phyloP scores from a whole-genome alignment of 2,329 filamentous ascomycete genomes.

The Talaromyces sp. region DNA sequence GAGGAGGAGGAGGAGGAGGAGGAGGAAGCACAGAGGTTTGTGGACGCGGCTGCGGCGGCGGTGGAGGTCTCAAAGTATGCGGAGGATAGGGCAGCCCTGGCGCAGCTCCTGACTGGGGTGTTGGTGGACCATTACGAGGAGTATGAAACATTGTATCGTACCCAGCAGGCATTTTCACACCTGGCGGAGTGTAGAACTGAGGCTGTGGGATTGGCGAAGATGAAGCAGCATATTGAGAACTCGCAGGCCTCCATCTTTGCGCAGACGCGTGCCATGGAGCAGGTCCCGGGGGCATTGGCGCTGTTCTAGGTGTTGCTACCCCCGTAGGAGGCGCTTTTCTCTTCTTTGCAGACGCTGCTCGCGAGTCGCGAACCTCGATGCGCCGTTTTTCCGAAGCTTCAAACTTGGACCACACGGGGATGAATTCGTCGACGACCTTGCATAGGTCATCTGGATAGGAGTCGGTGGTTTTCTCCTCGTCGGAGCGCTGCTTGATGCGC shows the following conservation, averaged over 20 bases:
- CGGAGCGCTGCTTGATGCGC: constrained; percentile 35
- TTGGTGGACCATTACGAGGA: constrained; percentile 5
- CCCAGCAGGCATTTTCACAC: constrained; percentile 31
- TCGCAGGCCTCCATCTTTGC: not conserved
- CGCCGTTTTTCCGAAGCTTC: constrained; percentile 33
- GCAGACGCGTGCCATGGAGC: constrained; percentile 9
- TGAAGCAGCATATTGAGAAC: not conserved
- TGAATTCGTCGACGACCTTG: constrained; percentile 35
- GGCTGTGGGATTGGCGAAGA: constrained; percentile 2
- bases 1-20: constrained; percentile 1
- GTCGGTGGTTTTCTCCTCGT: constrained; percentile 25
- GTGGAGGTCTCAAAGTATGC: constrained; percentile 3
- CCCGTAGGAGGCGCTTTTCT: constrained; percentile 19
- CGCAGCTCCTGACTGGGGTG: not conserved
- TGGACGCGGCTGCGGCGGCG: constrained; percentile 10
- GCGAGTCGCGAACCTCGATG: constrained; percentile 34
- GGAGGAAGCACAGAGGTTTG: not conserved
- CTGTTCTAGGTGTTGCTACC: not conserved
- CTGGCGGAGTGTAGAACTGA: constrained; percentile 13
- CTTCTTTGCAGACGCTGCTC: constrained; percentile 19
- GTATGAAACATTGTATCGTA: constrained; percentile 37
- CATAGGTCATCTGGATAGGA: constrained; percentile 36
- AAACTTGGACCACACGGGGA: constrained; percentile 37
- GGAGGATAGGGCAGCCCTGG: not conserved
- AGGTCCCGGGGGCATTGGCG: not conserved